Conservation (phyloP, 306 rosid species). For the Oxytropis ochrocephala region DNA sequence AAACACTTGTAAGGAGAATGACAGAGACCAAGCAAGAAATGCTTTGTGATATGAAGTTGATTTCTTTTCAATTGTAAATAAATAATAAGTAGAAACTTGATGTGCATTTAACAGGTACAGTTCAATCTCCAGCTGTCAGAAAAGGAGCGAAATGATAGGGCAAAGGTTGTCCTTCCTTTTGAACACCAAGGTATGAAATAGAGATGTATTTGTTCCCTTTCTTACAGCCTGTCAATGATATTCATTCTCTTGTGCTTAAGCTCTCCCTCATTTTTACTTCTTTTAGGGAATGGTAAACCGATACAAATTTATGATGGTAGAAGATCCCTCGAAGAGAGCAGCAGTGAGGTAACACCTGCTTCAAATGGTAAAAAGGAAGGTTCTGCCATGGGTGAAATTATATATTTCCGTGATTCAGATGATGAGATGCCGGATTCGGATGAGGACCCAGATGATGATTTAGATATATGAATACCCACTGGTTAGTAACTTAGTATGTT, state of each 20-base stretch:
- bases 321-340: slow-evolving; percentile 46
- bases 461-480: slow-evolving; percentile 54
- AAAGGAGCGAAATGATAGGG: slow-evolving; percentile 83
- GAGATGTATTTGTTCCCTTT: not conserved
- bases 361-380: slow-evolving; percentile 35
- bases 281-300: slow-evolving; percentile 66
- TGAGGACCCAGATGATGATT: slow-evolving; percentile 97
- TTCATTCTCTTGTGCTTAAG: not conserved
- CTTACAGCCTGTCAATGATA: not conserved
- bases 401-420: slow-evolving; percentile 86
- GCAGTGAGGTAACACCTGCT: slow-evolving; percentile 27
- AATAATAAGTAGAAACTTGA: not conserved
- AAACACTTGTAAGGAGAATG: not conserved
- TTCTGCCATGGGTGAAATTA: slow-evolving; percentile 73
- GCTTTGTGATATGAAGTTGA: not conserved
- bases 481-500: not conserved
- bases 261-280: not conserved
- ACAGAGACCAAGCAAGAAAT: slow-evolving; percentile 6
- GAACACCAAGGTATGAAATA: slow-evolving; percentile 79
- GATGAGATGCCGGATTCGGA: slow-evolving; percentile 98
- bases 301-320: slow-evolving; percentile 89
- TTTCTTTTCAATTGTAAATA: not conserved
- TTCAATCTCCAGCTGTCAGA: slow-evolving; percentile 85
- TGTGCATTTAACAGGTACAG: slow-evolving; percentile 53
- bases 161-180: slow-evolving; percentile 87